phyloP scores from a whole-genome alignment of 768 basidiomycete species.

The Suillus subaureus region DNA sequence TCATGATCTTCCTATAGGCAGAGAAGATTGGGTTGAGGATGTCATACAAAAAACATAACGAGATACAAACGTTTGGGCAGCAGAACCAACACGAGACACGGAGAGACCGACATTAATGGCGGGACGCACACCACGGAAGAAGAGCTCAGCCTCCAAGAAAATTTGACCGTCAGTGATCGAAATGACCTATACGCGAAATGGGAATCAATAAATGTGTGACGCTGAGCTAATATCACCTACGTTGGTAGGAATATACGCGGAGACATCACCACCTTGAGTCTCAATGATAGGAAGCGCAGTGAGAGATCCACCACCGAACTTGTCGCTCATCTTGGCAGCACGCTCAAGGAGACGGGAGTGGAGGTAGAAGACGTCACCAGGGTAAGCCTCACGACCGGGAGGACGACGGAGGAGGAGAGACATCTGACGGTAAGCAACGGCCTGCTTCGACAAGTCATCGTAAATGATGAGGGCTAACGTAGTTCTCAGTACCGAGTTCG shows the following conservation, averaged over 20 bases:
- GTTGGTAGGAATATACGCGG: constrained; percentile 96
- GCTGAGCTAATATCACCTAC: constrained; percentile 41
- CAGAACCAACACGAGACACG: constrained; percentile 99
- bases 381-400: constrained; percentile 99
- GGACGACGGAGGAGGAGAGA: constrained; percentile 99
- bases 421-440: constrained; percentile 99
- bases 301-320: constrained; percentile 97
- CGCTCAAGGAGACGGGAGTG: constrained; percentile 99
- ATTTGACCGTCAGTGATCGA: constrained; percentile 99
- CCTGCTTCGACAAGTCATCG: constrained; percentile 99
- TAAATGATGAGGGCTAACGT: constrained; percentile 90
- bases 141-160: constrained; percentile 99
- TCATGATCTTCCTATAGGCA: constrained; percentile 88
- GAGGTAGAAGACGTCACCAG: constrained; percentile 99
- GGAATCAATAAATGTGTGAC: not conserved
- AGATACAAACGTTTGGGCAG: constrained; percentile 91
- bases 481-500: constrained; percentile 7
- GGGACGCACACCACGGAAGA: constrained; percentile 99
- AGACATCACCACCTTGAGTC: constrained; percentile 99
- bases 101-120: constrained; percentile 99
- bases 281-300: constrained; percentile 99
- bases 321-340: constrained; percentile 99
- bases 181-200: constrained; percentile 70
- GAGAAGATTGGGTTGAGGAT: constrained; percentile 2
- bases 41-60: not conserved